Evolutionary conservation across 345 rosid species (phyloP).

Genomic region (Citrus glauca): DNA sequence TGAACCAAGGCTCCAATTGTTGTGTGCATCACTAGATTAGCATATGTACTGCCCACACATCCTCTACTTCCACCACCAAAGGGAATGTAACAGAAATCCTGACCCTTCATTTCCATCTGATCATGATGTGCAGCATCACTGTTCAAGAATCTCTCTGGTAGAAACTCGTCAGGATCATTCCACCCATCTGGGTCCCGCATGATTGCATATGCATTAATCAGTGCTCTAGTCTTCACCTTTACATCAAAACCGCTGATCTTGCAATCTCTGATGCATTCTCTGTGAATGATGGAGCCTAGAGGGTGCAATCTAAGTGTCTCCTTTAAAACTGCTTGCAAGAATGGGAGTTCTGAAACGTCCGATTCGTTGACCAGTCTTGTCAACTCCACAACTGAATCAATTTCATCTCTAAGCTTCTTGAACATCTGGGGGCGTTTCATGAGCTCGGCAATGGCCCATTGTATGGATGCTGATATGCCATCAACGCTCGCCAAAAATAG

Average conservation of each 20-base stretch:
- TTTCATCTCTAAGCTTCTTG: conserved; percentile 26
- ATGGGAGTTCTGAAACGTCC: conserved; percentile 24
- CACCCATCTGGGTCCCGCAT: conserved; percentile 37
- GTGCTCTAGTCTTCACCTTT: conserved; percentile 23
- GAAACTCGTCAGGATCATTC: conserved; percentile 24
- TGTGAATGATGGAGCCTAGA: conserved; percentile 16
- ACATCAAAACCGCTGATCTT: conserved; percentile 27
- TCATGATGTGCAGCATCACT: not conserved
- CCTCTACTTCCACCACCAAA: conserved; percentile 47
- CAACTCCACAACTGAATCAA: conserved; percentile 17
- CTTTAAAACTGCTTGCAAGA: conserved; percentile 28
- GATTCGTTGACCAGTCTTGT: conserved; percentile 21
- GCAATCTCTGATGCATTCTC: conserved; percentile 26
- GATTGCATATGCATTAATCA: conserved; percentile 32
- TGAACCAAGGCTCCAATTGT: conserved; percentile 36
- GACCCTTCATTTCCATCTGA: conserved; percentile 15
- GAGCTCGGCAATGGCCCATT: conserved; percentile 35
- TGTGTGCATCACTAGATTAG: conserved; percentile 24
- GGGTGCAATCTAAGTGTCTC: conserved; percentile 35
- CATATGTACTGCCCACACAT: conserved; percentile 24
- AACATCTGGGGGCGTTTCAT: conserved; percentile 20
- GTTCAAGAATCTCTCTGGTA: conserved; percentile 42
- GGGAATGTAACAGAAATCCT: conserved; percentile 33
- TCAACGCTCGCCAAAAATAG: conserved; percentile 18
- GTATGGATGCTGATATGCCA: conserved; percentile 20